A percentile compares a stretch with the other conserved stretches of the same genome.
These are phyloP conservation scores for Bipolaris zeicola DNA, from an alignment of 2,329 filamentous ascomycete genomes.

Conservation along the genomic window DNA sequence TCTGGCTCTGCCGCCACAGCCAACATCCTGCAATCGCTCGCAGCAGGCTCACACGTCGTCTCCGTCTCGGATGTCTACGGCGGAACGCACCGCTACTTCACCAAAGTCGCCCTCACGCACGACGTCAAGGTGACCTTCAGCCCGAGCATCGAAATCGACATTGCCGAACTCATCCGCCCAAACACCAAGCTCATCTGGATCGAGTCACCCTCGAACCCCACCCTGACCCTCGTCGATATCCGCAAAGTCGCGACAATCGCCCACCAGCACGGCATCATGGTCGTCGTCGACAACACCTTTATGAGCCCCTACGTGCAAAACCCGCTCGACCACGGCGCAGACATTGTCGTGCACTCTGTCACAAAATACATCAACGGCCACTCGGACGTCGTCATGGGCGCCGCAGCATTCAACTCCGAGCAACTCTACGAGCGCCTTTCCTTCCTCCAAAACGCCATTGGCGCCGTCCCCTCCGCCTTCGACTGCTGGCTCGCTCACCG, in stretches of 20 bases:
- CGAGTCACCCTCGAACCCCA: slow-evolving; percentile 93
- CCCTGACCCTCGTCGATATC: slow-evolving; percentile 90
- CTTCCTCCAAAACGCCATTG: slow-evolving; percentile 97
- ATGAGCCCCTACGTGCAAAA: slow-evolving; percentile 96
- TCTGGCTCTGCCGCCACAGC: slow-evolving; percentile 95
- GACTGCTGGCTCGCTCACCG: slow-evolving; percentile 98
- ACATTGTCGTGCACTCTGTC: slow-evolving; percentile 95
- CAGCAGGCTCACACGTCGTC: slow-evolving; percentile 88
- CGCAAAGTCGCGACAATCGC: slow-evolving; percentile 80
- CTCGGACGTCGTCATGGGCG: slow-evolving; percentile 95
- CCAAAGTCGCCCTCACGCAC: slow-evolving; percentile 92
- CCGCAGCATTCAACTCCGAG: slow-evolving; percentile 91
- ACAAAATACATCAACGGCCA: slow-evolving; percentile 99
- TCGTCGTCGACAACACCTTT: slow-evolving; percentile 99
- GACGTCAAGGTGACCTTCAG: slow-evolving; percentile 95
- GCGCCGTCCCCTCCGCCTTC: slow-evolving; percentile 91
- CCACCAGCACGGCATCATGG: slow-evolving; percentile 85
- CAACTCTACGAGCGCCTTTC: slow-evolving; percentile 75
- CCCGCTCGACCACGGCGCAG: slow-evolving; percentile 90
- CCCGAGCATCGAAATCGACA: slow-evolving; percentile 86
- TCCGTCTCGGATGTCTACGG: slow-evolving; percentile 98
- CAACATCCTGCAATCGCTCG: slow-evolving; percentile 88
- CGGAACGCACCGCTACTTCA: slow-evolving; percentile 98
- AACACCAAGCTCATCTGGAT: slow-evolving; percentile 98
- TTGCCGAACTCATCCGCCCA: slow-evolving; percentile 80